Evolutionary conservation across 164 flowering plant genomes (phyloP).

Genomic region (Euptelea pleiosperma): DNA sequence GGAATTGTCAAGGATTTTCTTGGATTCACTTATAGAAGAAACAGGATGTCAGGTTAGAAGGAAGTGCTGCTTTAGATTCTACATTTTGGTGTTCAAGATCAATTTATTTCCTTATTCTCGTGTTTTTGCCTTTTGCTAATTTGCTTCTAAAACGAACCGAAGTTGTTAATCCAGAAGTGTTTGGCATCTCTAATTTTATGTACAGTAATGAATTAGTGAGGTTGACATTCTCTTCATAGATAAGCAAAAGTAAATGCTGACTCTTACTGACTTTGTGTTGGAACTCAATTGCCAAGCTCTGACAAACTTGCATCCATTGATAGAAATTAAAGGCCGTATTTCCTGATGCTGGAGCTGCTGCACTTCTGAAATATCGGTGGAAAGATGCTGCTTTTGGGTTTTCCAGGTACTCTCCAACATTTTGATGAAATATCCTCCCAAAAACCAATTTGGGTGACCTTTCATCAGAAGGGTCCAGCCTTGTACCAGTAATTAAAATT

Average conservation of each 20-base stretch:
- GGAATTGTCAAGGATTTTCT: constrained; percentile 80
- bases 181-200: neutral
- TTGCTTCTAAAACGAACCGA: neutral
- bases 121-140: neutral
- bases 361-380: constrained; percentile 88
- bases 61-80: neutral
- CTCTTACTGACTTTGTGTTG: neutral
- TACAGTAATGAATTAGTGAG: neutral
- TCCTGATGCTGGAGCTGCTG: constrained; percentile 99
- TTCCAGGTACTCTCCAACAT: constrained; percentile 51
- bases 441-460: neutral
- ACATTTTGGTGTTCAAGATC: neutral
- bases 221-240: neutral
- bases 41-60: constrained; percentile 70
- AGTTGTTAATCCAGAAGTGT: neutral
- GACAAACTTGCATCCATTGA: constrained; percentile 8
- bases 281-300: neutral
- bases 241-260: neutral
- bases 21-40: constrained; percentile 80
- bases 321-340: constrained; percentile 85
- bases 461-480: neutral
- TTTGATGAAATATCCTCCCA: neutral
- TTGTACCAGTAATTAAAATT: too few species aligned
- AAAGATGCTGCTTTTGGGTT: constrained; percentile 84
- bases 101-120: too few species aligned